phyloP scores from a whole-genome alignment of 2,329 filamentous ascomycete species.

The Cordyceps tenuipes region DNA sequence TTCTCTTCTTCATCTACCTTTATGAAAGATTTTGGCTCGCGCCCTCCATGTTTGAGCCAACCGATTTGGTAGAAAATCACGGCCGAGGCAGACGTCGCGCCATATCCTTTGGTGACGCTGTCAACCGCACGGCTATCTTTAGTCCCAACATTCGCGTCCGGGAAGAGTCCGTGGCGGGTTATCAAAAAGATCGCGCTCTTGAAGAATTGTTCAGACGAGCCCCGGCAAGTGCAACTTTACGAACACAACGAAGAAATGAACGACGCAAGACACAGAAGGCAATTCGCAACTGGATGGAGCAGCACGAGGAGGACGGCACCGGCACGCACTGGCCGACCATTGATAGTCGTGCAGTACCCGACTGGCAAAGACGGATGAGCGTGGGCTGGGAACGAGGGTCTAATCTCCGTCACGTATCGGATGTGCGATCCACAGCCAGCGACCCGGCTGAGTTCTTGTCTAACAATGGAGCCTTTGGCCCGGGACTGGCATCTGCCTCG shows the following conservation, averaged over 20 bases:
- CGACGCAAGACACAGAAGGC: conserved; percentile 69
- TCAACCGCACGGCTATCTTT: conserved; percentile 55
- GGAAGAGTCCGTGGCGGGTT: conserved; percentile 81
- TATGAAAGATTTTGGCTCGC: conserved; percentile 80
- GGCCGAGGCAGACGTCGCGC: conserved; percentile 40
- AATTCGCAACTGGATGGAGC: conserved; percentile 86
- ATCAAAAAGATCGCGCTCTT: conserved; percentile 79
- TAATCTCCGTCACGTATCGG: conserved; percentile 43
- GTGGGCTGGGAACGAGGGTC: conserved; percentile 40
- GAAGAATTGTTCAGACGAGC: conserved; percentile 82
- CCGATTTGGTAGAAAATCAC: conserved; percentile 72
- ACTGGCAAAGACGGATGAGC: conserved; percentile 46
- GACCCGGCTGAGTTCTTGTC: conserved; percentile 57
- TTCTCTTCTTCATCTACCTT: conserved; percentile 76
- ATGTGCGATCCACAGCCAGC: conserved; percentile 51
- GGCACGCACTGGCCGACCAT: conserved; percentile 42
- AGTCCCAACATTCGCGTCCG: conserved; percentile 64
- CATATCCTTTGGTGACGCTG: conserved; percentile 50
- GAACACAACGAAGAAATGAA: conserved; percentile 53
- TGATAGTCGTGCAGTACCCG: conserved; percentile 35
- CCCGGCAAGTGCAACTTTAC: conserved; percentile 55
- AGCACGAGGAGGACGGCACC: conserved; percentile 44
- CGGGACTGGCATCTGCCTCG: conserved; percentile 28
- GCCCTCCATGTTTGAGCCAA: conserved; percentile 68
- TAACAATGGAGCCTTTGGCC: conserved; percentile 32